Base-by-base conservation (phyloP, 768 basidiomycete genomes). In the Trametes meyenii region DNA sequence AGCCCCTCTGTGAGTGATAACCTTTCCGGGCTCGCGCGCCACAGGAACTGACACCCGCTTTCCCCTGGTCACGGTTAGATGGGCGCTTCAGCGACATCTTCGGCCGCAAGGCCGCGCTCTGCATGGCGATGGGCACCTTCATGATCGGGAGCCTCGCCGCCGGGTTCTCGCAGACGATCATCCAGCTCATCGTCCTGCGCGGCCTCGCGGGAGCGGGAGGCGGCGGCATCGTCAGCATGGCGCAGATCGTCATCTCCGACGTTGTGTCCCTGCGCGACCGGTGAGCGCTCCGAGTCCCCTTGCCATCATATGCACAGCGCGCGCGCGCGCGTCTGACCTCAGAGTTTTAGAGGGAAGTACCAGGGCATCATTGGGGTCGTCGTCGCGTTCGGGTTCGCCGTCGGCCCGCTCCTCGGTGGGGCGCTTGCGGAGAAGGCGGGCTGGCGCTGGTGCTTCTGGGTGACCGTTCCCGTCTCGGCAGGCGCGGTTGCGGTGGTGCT, bases 361-460 rank as follows among this genome's bases (percentile, higher is more conserved):
- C 87, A 89, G 66, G 90, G 90, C 1, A 87, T 90, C 38, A 85
- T 88, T 21, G 84, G 85, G 3, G 83, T 79, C 5, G 78, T 83
- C 13, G 77, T 83, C 16, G 85, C 85, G 0, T 72, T 87, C 12
- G 85, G 87, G 3, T 89, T 85, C 66, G 81, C 83, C 0, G 77
- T 88, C 5, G 89, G 89, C 0, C 89, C 89, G 0, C 75, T 88
- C 0, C 75, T 90, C 4, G 89, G 89, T 5, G 89, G 90, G 55
- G 80, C 80, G 0, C 72, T 91, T 40, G 78, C 85, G 3, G 77
- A 89, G 69, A 84, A 82, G 54, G 83, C 79, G 4, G 79, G 79
- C 51, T 89, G 88, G 88, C 75, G 82, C 83, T 90, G 89, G 88
- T 89, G 87, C 69, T 89, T 89, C 71, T 90, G 88, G 85, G 78